A percentile compares a stretch with the other conserved stretches of the same genome.
phyloP scores from a whole-genome alignment of 2,329 filamentous ascomycete genomes.

The Blumeria hordei region DNA sequence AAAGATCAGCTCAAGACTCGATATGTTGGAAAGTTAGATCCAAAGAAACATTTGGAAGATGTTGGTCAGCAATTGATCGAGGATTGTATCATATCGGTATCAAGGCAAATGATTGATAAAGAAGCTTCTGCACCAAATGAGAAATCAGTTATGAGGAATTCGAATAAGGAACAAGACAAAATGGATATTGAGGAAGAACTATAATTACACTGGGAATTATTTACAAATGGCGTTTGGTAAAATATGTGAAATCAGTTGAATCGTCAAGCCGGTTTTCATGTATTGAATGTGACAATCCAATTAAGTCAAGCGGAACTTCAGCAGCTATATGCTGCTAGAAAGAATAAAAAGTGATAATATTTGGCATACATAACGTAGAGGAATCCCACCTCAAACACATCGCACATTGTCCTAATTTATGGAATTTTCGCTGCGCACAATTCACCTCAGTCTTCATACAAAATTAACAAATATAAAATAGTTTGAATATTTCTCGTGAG shows the following conservation, averaged over 20 bases:
- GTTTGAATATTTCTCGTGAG: no score
- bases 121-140: constrained; percentile 77
- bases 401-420: no score
- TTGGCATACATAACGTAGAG: no score
- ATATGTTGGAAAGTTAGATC: constrained; percentile 96
- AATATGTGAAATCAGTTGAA: constrained; percentile 5
- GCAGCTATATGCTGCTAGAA: no score
- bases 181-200: constrained; percentile 15
- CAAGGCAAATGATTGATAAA: constrained; percentile 97
- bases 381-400: no score
- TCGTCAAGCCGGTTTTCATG: not conserved
- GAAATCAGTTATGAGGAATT: constrained; percentile 23
- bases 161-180: not conserved
- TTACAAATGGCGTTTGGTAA: constrained; percentile 16
- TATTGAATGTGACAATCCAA: no score
- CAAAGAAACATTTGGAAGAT: constrained; percentile 97
- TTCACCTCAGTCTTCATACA: no score
- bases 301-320: no score
- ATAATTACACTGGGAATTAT: constrained; percentile 20
- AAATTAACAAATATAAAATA: no score
- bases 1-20: constrained; percentile 96
- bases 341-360: no score
- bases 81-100: constrained; percentile 98
- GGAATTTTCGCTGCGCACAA: no score
- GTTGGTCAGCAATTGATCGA: constrained; percentile 93